These are phyloP conservation scores for Colletotrichum camelliae DNA, from an alignment of 2,329 filamentous ascomycete species.

Conservation along the genomic window DNA sequence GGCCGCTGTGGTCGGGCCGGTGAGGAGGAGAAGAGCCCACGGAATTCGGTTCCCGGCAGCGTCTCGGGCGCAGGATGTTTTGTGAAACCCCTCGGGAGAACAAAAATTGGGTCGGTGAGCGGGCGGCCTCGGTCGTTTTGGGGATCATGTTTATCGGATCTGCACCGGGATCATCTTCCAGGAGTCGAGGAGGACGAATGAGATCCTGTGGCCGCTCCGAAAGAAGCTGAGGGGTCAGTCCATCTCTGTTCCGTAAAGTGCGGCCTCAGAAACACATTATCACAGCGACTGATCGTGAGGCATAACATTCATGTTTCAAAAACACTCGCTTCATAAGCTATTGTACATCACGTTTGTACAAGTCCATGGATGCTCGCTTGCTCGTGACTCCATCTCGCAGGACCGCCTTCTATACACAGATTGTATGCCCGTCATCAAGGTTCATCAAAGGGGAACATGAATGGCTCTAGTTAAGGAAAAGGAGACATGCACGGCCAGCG, in stretches of 20 bases:
- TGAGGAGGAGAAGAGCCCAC: background rate
- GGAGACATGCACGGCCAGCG: conserved; percentile 1
- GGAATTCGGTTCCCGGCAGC: background rate
- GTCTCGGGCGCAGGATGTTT: background rate
- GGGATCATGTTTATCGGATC: background rate
- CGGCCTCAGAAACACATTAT: background rate
- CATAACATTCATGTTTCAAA: background rate
- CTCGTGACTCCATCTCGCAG: background rate
- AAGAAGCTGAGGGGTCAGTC: background rate
- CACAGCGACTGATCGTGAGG: background rate
- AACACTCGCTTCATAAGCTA: background rate
- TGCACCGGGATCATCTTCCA: background rate
- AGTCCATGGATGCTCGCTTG: background rate
- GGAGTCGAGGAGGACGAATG: background rate
- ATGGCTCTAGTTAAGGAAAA: background rate
- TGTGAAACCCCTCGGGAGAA: background rate
- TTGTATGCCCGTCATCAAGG: background rate
- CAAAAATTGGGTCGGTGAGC: background rate
- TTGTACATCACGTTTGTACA: background rate
- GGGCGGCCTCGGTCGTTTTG: background rate
- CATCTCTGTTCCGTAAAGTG: background rate
- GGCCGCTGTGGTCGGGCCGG: background rate
- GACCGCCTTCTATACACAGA: background rate
- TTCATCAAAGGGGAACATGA: background rate
- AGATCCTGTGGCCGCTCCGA: background rate